Conservation (phyloP, 129 eudicot species). For the Oenanthe sinensis region DNA sequence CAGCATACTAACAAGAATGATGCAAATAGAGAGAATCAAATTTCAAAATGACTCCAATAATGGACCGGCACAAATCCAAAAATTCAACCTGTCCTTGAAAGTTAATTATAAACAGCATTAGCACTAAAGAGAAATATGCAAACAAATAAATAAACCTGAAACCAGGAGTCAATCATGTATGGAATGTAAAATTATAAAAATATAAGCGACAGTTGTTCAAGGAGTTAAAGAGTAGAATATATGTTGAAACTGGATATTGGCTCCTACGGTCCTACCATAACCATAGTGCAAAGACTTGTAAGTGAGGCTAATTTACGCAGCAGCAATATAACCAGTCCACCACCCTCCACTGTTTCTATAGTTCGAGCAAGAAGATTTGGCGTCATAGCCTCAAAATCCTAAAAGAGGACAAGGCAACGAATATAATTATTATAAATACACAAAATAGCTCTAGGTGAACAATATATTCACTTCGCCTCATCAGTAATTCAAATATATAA, state of each 20-base stretch:
- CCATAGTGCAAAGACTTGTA: slow-evolving; percentile 89
- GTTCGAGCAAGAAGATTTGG: slow-evolving; percentile 95
- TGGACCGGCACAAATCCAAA: not conserved
- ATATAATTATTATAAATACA: slow-evolving; percentile 1
- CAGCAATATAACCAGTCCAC: slow-evolving; percentile 73
- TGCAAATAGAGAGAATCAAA: not conserved
- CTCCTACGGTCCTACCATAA: slow-evolving; percentile 54
- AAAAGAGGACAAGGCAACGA: not conserved
- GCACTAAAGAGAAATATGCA: not conserved
- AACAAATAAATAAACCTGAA: not conserved
- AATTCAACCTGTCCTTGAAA: not conserved
- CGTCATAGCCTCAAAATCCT: slow-evolving; percentile 96
- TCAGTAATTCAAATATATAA: slow-evolving; percentile 8
- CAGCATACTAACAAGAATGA: not conserved
- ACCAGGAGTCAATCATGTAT: not conserved
- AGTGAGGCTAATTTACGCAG: slow-evolving; percentile 86
- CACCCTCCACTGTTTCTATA: slow-evolving; percentile 98
- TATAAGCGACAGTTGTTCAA: not conserved
- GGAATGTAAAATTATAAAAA: not conserved
- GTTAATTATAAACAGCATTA: not conserved
- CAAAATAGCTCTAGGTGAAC: not conserved
- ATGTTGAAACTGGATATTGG: not conserved
- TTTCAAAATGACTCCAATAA: not conserved
- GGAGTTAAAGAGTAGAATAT: not conserved
- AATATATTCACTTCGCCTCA: not conserved